A percentile compares a stretch with the other conserved stretches of the same genome.
phyloP scores from a whole-genome alignment of 2,329 filamentous ascomycete species.

The Ophiostoma tasmaniense region DNA sequence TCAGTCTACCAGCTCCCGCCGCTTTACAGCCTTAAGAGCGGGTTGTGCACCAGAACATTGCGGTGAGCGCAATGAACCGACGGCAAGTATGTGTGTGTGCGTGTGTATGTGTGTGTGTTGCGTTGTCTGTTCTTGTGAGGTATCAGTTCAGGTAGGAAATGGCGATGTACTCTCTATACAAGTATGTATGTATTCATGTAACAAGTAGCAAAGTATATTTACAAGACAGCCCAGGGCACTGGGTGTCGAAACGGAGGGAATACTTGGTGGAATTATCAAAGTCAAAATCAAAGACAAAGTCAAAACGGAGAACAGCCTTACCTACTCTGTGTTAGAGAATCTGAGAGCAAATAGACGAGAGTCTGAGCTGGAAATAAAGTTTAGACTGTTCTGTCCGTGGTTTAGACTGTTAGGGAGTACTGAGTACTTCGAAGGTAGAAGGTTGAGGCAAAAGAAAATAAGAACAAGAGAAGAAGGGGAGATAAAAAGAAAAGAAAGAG shows the following conservation, averaged over 20 bases:
- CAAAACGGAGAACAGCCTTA: neutral
- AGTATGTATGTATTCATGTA: neutral
- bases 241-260: neutral
- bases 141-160: slow-evolving; percentile 1
- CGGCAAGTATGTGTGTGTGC: neutral
- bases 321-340: neutral
- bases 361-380: slow-evolving; percentile 3
- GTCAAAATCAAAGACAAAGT: too few relatives aligned
- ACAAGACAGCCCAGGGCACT: neutral
- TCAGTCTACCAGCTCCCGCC: neutral
- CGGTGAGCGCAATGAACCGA: slow-evolving; percentile 7
- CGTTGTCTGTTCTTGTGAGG: neutral
- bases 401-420: neutral
- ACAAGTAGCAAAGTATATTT: neutral
- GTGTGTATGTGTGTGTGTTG: neutral
- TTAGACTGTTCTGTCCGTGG: slow-evolving; percentile 3
- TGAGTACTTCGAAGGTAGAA: too few relatives aligned
- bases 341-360: neutral
- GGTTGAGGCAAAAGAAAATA: neutral
- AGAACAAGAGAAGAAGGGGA: neutral
- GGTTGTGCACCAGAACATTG: slow-evolving; percentile 6
- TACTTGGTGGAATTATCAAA: neutral
- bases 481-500: neutral
- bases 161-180: neutral
- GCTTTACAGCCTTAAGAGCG: slow-evolving; percentile 14